Evolutionary conservation across 306 rosid species (phyloP).

Genomic region (Prunus mira): DNA sequence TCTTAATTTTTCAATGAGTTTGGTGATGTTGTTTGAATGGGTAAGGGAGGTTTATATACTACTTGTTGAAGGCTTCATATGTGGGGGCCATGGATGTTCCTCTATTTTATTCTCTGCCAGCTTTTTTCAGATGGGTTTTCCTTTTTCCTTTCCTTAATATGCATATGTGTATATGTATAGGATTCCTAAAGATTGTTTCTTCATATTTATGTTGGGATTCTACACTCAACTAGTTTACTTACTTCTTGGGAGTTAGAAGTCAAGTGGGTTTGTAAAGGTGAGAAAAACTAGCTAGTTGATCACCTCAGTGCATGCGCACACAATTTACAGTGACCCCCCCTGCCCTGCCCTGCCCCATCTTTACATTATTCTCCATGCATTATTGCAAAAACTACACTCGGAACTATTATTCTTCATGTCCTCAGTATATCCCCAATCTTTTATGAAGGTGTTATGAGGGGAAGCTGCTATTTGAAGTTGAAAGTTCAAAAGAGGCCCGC

Average conservation of each 20-base stretch:
- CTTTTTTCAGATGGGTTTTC: slow-evolving; percentile 21
- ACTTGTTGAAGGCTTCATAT: slow-evolving; percentile 25
- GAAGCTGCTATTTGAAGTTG: slow-evolving; percentile 52
- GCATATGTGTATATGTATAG: neutral
- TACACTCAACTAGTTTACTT: neutral
- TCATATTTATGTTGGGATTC: slow-evolving; percentile 1
- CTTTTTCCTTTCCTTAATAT: slow-evolving; percentile 14
- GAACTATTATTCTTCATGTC: slow-evolving; percentile 30
- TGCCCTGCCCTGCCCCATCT: slow-evolving; percentile 30
- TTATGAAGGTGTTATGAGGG: slow-evolving; percentile 64
- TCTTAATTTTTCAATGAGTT: slow-evolving; percentile 23
- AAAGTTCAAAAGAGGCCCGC: slow-evolving; percentile 22
- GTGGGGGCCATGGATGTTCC: slow-evolving; percentile 49
- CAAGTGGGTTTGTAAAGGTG: slow-evolving; percentile 30
- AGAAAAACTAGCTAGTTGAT: slow-evolving; percentile 21
- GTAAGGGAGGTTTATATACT: slow-evolving; percentile 56
- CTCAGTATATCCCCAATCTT: slow-evolving; percentile 34
- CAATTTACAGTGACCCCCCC: slow-evolving; percentile 25
- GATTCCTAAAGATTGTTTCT: slow-evolving; percentile 35
- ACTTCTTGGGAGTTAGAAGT: neutral
- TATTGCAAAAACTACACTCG: slow-evolving; percentile 52
- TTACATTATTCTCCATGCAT: slow-evolving; percentile 76
- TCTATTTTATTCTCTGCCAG: slow-evolving; percentile 40
- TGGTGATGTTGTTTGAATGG: slow-evolving; percentile 43
- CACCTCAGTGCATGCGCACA: slow-evolving; percentile 24